These are phyloP conservation scores for Mycena rebaudengoi DNA, from an alignment of 768 basidiomycete genomes.

Conservation along the genomic window DNA sequence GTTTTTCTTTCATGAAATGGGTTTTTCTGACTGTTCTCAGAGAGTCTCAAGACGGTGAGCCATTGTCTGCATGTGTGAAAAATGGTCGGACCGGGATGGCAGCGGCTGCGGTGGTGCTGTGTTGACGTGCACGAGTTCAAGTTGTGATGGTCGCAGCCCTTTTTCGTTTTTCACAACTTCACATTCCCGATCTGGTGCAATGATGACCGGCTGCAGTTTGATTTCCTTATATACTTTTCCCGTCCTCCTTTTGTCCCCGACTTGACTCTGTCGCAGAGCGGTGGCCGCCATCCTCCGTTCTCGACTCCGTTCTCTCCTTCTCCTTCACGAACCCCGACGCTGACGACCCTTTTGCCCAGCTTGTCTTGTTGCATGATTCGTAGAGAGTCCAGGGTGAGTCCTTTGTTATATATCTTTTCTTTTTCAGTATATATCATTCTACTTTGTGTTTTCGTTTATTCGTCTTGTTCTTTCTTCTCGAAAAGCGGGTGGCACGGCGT, in stretches of 20 bases:
- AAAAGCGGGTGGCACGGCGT: constrained; percentile 38
- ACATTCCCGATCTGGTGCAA: constrained; percentile 28
- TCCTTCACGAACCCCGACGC: constrained; percentile 55
- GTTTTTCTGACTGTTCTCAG: neutral
- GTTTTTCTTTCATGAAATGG: neutral
- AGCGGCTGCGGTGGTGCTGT: constrained; percentile 20
- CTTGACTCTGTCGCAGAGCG: constrained; percentile 51
- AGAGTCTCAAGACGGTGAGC: constrained; percentile 1
- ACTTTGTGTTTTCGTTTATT: constrained; percentile 28
- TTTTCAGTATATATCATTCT: constrained; percentile 21
- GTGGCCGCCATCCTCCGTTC: constrained; percentile 31
- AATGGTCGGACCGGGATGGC: constrained; percentile 19
- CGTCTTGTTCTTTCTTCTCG: constrained; percentile 1
- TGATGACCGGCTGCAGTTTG: constrained; percentile 28
- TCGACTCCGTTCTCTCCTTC: constrained; percentile 39
- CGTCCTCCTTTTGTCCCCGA: constrained; percentile 33
- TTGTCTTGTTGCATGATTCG: constrained; percentile 50
- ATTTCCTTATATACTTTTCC: constrained; percentile 25
- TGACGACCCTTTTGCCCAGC: constrained; percentile 43
- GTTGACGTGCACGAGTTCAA: constrained; percentile 19
- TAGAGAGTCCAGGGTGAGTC: constrained; percentile 48
- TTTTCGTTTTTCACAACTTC: constrained; percentile 22
- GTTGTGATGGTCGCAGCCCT: constrained; percentile 26
- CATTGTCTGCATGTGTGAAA: constrained; percentile 4
- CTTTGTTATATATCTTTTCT: constrained; percentile 3